Conservation (phyloP, 768 basidiomycete genomes). For the Sporobolomyces roseus region DNA sequence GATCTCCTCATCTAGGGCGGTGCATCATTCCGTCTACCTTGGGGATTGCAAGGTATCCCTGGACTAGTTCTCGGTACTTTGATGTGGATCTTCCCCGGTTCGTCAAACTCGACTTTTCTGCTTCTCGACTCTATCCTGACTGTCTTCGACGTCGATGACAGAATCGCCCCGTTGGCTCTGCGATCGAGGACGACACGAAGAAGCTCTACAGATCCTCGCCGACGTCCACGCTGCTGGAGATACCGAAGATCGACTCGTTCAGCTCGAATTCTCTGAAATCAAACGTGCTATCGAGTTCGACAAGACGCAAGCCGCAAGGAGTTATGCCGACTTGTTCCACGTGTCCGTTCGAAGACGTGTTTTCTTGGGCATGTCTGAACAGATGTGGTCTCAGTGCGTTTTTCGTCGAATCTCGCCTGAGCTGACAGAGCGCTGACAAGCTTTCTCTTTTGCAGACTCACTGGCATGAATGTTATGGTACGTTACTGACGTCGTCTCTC, state of each 20-base stretch:
- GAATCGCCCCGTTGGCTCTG: constrained; percentile 63
- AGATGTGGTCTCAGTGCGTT: constrained; percentile 61
- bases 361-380: constrained; percentile 63
- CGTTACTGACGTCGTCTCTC: constrained; percentile 34
- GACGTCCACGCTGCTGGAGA: constrained; percentile 70
- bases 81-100: constrained; percentile 62
- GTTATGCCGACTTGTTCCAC: constrained; percentile 64
- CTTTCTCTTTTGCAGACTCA: constrained; percentile 49
- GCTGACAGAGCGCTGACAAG: neutral
- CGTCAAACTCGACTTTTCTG: neutral
- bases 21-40: constrained; percentile 59
- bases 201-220: constrained; percentile 68
- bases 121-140: neutral
- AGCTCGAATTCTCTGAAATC: constrained; percentile 58
- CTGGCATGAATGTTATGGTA: constrained; percentile 77
- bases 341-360: constrained; percentile 67
- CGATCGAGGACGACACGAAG: constrained; percentile 43
- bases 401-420: neutral
- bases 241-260: constrained; percentile 59
- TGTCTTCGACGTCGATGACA: constrained; percentile 23
- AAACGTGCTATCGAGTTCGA: constrained; percentile 49
- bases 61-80: constrained; percentile 65
- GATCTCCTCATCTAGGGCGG: constrained; percentile 53
- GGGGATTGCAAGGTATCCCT: constrained; percentile 62
- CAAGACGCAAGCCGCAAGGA: constrained; percentile 54